Evolutionary conservation across 75 land plant genomes (phyloP), one percentile per base, ranked within the genome.

Genomic region (Selaginella moellendorffii): DNA sequence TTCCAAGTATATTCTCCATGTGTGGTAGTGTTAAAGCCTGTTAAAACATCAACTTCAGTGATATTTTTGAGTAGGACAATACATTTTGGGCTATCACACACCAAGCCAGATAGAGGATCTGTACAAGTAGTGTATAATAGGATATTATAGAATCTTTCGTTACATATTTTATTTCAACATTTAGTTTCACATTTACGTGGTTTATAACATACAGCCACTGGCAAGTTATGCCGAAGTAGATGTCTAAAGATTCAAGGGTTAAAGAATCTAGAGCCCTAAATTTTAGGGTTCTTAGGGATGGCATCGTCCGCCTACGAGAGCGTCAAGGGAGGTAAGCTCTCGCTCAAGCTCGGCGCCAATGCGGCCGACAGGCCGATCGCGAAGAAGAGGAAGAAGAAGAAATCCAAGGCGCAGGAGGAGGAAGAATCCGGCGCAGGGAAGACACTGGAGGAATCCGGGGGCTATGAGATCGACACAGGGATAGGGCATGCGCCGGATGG

Each of bases 401-500:
- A 70, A 73, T 76, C 73, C 63, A 77, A 76, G 66, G 68, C 61
- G 51, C 68, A 77, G 63, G 30, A 42, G 25, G 25, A 42, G 5
- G 31, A 9, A 26, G 63, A 67, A 5, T 26, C 30, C 22, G 9
- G 1, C 27, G 53, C 28, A 21, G 65, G 28, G 19, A 54, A 28
- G 1, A 66, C 19, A n/a, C 31, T 52, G 24, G 56, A 12, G 67
- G 59, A 46, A 27, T 24, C 30, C 10, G 70, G 19, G 28, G 60
- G 26, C 23, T 54, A 24, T 9, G 61, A 51, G 27, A 54, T 42
- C 26, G 46, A 17, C 14, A 77, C 65, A 0, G 74, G 63, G 31
- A 76, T 65, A 0, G 65, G 76, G 10, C 84, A 80, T 66, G 82
- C 91, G n/a, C 91, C 90, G 64, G 97, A 90, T 54, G 83, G 88